phyloP scores from a whole-genome alignment of 1,284 basidiomycete species.

The Sanghuangporus baumii region DNA sequence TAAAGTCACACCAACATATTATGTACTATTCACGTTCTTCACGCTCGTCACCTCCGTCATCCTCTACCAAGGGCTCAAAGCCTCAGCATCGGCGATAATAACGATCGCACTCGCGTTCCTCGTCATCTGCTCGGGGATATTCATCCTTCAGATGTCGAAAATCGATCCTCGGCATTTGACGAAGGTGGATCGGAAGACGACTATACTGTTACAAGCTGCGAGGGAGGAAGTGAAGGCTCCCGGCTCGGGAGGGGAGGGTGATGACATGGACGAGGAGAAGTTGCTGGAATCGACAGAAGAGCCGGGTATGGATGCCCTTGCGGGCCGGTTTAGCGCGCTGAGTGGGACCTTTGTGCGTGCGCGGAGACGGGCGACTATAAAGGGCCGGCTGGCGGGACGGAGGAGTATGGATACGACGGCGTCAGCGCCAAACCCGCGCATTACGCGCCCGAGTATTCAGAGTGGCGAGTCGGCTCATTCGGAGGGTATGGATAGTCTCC shows the following conservation, averaged over 20 bases:
- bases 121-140: constrained; percentile 86
- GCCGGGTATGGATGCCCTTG: constrained; percentile 36
- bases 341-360: constrained; percentile 43
- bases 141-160: constrained; percentile 95
- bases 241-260: constrained; percentile 25
- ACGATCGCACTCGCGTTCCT: constrained; percentile 91
- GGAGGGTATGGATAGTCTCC: constrained; percentile 11
- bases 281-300: constrained; percentile 31
- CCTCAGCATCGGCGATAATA: constrained; percentile 71
- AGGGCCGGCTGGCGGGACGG: not conserved
- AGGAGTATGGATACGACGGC: constrained; percentile 9
- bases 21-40: constrained; percentile 70
- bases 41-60: constrained; percentile 87
- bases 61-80: constrained; percentile 87
- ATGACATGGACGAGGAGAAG: constrained; percentile 52
- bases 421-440: constrained; percentile 1
- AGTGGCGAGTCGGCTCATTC: not conserved
- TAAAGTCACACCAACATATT: constrained; percentile 53
- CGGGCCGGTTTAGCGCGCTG: constrained; percentile 42
- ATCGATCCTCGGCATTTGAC: constrained; percentile 73
- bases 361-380: constrained; percentile 21
- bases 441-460: not conserved
- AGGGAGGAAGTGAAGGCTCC: constrained; percentile 53
- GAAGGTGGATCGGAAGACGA: constrained; percentile 78
- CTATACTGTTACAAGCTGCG: constrained; percentile 78